These are phyloP conservation scores for Metarhizium album DNA, from an alignment of 2,329 filamentous ascomycete species.

Conservation along the genomic window DNA sequence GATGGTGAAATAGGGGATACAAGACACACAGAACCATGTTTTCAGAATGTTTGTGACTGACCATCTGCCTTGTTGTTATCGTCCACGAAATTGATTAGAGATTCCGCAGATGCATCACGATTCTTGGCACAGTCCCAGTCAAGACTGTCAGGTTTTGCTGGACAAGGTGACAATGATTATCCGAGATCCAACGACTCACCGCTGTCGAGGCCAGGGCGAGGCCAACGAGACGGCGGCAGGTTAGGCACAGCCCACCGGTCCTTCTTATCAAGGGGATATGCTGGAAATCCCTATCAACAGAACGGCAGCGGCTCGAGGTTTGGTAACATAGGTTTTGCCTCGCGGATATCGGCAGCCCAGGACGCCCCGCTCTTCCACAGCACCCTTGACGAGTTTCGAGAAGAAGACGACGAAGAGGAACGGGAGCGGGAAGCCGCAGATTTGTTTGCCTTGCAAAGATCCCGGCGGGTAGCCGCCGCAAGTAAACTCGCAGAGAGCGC, in stretches of 20 bases:
- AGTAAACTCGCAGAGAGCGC: conserved; percentile 77
- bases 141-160: conserved; percentile 59
- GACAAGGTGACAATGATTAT: conserved; percentile 39
- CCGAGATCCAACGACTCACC: conserved; percentile 21
- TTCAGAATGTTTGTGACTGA: conserved; percentile 67
- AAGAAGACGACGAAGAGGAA: conserved; percentile 88
- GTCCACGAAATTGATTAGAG: neutral
- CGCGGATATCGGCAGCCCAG: conserved; percentile 58
- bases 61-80: neutral
- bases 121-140: conserved; percentile 97
- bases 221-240: conserved; percentile 21
- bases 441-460: conserved; percentile 82
- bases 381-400: conserved; percentile 77
- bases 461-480: conserved; percentile 76
- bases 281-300: conserved; percentile 75
- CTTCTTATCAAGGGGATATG: conserved; percentile 33
- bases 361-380: conserved; percentile 94
- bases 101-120: conserved; percentile 70
- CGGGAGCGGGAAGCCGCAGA: conserved; percentile 88
- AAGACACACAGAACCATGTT: conserved; percentile 23
- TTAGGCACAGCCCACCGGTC: conserved; percentile 25
- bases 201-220: conserved; percentile 22
- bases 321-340: conserved; percentile 63
- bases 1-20: conserved; percentile 18
- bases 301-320: conserved; percentile 60